Evolutionary conservation across 495 filamentous ascomycete genomes (phyloP), one percentile per base, ranked within the genome.

Genomic region (Aspergillus sclerotiicarbonarius): DNA sequence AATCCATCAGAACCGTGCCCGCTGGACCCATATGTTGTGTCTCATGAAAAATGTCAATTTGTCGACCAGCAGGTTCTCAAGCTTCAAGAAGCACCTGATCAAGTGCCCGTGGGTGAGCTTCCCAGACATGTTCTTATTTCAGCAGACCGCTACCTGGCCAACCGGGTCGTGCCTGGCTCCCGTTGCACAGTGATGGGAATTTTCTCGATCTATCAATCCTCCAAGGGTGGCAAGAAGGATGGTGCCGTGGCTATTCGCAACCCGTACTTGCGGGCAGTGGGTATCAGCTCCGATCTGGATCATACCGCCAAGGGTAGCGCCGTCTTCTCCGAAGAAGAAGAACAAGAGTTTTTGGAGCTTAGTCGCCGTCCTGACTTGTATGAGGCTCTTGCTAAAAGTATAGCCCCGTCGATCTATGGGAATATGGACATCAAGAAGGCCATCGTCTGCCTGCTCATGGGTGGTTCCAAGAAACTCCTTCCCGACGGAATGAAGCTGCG

Each of bases 61-160:
- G 92, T 97, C 66, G 95, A 99, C 66, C 95, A 98, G 64, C 95
- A 99, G 68, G 90, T 98, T 46, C 86, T 99, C 64, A 99, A 99
- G 74, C 84, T 99, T 8, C 95, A 99, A 70, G 95, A 99, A 73
- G 95, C 95, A 12, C 95, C 95, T 6, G 95, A 99, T 67, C 92
- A 97, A 68, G 94, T 99, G 0, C 95, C 95, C 1, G 95, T 99
- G 1, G 95, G 95, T 71, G 95, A 99, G 71, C 78, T 99, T 25
- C 95, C 95, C 3, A 83, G 95, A 29, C 95, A 98, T 69, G 93
- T 98, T 46, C 82, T 97, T 56, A 89, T 98, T 54, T 94, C 91
- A 0, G 94, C 95, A 30, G 95, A 99, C 67, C 85, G 95, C 13
- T 98, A 99, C 66, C 81, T 99, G 18, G 91, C 93, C 19, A 99